Percentiles rank a stretch among this genome's conserved stretches.
Conservation (phyloP, 2,329 filamentous ascomycete species). For the Apiospora malaysiana region DNA sequence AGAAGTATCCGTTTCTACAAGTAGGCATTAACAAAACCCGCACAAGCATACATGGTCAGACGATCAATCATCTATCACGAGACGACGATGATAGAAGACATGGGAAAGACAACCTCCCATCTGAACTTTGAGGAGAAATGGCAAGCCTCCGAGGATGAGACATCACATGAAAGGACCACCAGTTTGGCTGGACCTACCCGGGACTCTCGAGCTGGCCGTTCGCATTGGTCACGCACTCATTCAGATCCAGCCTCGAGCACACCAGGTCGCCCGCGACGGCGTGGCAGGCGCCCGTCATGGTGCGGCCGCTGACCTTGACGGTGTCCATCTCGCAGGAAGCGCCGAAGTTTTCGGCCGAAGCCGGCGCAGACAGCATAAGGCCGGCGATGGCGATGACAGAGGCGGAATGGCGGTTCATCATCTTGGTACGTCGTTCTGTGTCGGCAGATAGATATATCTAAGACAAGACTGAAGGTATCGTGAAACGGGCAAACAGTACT, state of each 20-base stretch:
- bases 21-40: neutral
- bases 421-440: neutral
- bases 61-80: too few species aligned
- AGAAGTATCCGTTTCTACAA: conserved; percentile 1
- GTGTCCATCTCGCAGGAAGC: conserved; percentile 1
- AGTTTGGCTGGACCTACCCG: neutral
- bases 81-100: too few species aligned
- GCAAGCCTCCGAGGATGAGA: neutral
- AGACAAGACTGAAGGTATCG: neutral
- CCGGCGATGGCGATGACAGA: neutral
- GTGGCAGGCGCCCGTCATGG: conserved; percentile 10
- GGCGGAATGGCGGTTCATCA: neutral
- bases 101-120: too few species aligned
- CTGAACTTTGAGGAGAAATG: neutral
- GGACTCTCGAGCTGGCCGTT: neutral
- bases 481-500: neutral
- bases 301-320: conserved; percentile 1
- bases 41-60: neutral
- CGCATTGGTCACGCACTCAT: neutral
- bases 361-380: neutral
- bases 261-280: neutral
- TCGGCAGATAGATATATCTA: neutral
- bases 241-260: neutral
- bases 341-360: neutral
- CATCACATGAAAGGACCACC: neutral